Conservation (phyloP, 257 asterid species). For the Linaria vulgaris region DNA sequence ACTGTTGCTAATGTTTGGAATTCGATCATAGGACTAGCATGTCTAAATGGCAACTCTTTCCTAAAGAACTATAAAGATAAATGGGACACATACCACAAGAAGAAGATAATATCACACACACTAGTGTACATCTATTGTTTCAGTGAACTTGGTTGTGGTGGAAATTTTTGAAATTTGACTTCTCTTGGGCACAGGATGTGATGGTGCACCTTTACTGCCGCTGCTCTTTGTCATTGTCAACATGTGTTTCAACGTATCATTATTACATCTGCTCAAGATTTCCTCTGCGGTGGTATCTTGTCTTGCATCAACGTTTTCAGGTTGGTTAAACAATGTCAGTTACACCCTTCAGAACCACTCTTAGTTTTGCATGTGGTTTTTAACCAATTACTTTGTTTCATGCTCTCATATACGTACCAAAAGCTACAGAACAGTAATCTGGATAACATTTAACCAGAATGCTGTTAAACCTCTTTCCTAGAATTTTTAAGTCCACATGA, state of each 20-base stretch:
- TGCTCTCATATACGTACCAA: background rate
- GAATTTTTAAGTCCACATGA: background rate
- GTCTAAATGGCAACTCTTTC: background rate
- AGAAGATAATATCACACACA: background rate
- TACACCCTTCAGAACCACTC: background rate
- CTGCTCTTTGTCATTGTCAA: conserved; percentile 77
- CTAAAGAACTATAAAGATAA: background rate
- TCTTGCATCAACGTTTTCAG: conserved; percentile 95
- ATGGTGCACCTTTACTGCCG: conserved; percentile 90
- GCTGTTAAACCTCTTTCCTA: no score
- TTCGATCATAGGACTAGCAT: background rate
- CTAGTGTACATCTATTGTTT: background rate
- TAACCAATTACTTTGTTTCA: conserved; percentile 10
- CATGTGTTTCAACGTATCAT: conserved; percentile 83
- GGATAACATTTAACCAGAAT: conserved; percentile 1
- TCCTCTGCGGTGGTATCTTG: conserved; percentile 96
- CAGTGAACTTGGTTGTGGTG: conserved; percentile 3
- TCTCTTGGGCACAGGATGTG: conserved; percentile 58
- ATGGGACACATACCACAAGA: background rate
- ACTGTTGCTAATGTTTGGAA: background rate
- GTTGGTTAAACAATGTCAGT: conserved; percentile 34
- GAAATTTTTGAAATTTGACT: conserved; percentile 14
- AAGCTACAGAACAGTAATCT: background rate
- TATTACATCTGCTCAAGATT: conserved; percentile 86
- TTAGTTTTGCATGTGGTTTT: background rate